These are phyloP conservation scores for Tolypocladium guangdongense DNA, from an alignment of 2,329 filamentous ascomycete species.

Conservation along the genomic window DNA sequence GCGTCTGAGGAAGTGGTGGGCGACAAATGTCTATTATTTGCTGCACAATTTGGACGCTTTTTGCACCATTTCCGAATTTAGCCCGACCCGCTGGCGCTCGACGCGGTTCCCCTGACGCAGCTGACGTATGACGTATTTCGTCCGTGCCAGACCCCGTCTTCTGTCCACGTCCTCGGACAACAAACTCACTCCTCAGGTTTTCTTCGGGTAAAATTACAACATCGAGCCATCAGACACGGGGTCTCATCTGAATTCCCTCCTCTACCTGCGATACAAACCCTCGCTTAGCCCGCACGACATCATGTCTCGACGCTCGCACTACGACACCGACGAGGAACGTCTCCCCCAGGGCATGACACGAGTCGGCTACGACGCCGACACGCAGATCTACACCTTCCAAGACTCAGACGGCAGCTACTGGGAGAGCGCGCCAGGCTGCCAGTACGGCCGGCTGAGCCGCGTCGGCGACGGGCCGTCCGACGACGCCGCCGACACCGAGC, in stretches of 20 bases:
- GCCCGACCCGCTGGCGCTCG: too few species aligned
- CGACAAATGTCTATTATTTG: too few species aligned
- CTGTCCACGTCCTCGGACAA: too few species aligned
- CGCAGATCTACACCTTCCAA: constrained; percentile 39
- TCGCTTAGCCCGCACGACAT: not conserved
- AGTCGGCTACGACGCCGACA: constrained; percentile 46
- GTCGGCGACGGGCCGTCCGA: constrained; percentile 19
- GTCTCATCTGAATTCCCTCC: not conserved
- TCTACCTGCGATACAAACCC: not conserved
- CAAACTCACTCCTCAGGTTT: too few species aligned
- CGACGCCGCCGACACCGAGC: constrained; percentile 16
- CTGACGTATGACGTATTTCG: too few species aligned
- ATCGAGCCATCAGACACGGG: not conserved
- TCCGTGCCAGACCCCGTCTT: too few species aligned
- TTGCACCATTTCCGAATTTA: too few species aligned
- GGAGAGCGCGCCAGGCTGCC: constrained; percentile 37
- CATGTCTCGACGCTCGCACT: constrained; percentile 23
- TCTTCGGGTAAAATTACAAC: too few species aligned
- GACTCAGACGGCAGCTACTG: constrained; percentile 37
- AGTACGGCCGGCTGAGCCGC: constrained; percentile 36
- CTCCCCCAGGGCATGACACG: constrained; percentile 44
- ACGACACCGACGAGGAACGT: constrained; percentile 37
- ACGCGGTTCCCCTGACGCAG: too few species aligned
- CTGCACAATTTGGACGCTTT: too few species aligned
- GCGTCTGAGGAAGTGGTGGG: too few species aligned